These are phyloP conservation scores for Nemophila menziesii DNA, from an alignment of 257 asterid species.

Conservation along the genomic window DNA sequence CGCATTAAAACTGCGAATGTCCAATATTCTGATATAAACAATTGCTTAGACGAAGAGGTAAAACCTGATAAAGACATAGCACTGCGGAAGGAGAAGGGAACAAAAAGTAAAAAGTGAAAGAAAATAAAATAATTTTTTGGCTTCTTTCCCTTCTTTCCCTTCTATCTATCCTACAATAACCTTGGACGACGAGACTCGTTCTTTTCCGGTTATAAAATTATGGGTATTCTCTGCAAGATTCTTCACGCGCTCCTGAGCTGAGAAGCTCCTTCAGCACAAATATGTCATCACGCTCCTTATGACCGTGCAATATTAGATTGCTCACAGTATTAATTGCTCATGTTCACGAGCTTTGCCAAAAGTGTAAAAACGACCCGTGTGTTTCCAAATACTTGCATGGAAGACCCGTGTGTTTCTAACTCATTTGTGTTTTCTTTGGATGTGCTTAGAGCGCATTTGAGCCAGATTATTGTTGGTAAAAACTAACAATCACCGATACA, in stretches of 20 bases:
- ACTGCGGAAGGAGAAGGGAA: background rate
- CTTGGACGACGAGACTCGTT: constrained; percentile 33
- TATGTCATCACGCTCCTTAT: constrained; percentile 10
- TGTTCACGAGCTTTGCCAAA: too few relatives aligned
- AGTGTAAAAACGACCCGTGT: too few relatives aligned
- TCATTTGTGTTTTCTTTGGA: too few relatives aligned
- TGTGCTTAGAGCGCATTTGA: too few relatives aligned
- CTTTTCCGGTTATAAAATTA: constrained; percentile 12
- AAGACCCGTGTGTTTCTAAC: too few relatives aligned
- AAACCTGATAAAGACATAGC: background rate
- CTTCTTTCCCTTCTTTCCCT: too few relatives aligned
- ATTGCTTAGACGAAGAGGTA: background rate
- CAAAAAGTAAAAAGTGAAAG: background rate
- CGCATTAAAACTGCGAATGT: constrained; percentile 16
- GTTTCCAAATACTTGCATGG: too few relatives aligned
- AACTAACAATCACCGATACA: too few relatives aligned
- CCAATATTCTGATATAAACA: constrained; percentile 12
- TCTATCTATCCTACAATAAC: constrained; percentile 1
- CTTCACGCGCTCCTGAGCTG: constrained; percentile 32
- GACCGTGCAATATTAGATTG: background rate
- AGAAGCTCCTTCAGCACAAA: background rate
- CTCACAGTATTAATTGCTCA: too few relatives aligned
- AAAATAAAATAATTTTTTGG: background rate
- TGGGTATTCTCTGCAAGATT: constrained; percentile 40
- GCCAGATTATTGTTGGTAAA: too few relatives aligned